phyloP scores from a whole-genome alignment of 116 monocot species.

The Phalaenopsis hybrid region DNA sequence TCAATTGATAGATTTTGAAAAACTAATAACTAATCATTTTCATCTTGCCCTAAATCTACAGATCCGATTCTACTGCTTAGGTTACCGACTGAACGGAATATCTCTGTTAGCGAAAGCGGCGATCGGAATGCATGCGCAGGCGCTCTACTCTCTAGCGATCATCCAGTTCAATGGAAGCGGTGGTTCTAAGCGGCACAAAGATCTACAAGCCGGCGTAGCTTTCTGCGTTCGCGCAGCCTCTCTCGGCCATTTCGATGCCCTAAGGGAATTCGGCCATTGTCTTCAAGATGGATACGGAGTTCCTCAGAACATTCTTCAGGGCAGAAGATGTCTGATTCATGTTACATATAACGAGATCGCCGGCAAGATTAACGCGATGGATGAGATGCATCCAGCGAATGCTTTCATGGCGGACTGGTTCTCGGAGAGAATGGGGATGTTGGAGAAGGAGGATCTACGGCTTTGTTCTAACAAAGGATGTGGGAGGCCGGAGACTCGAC shows the following conservation, averaged over 20 bases:
- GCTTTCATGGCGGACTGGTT: conserved; percentile 45
- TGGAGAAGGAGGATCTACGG: conserved; percentile 13
- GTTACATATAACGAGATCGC: conserved; percentile 25
- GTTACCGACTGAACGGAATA: conserved; percentile 13
- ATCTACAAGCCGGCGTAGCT: conserved; percentile 43
- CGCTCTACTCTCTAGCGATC: conserved; percentile 31
- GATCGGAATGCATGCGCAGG: conserved; percentile 16
- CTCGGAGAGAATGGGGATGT: not conserved
- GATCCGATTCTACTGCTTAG: conserved; percentile 31
- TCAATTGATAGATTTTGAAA: not conserved
- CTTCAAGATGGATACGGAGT: conserved; percentile 69
- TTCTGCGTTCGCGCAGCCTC: conserved; percentile 39
- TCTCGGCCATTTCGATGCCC: conserved; percentile 47
- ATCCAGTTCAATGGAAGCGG: conserved; percentile 68
- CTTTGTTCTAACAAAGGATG: conserved; percentile 39
- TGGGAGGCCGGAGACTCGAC: conserved; percentile 44
- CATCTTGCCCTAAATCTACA: not conserved
- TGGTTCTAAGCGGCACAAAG: conserved; percentile 34
- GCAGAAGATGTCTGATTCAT: conserved; percentile 39
- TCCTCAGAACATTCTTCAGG: conserved; percentile 29
- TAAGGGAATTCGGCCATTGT: conserved; percentile 62
- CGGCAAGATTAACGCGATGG: not conserved
- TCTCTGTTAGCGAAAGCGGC: conserved; percentile 32
- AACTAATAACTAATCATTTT: not conserved
- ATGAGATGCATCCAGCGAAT: conserved; percentile 32